phyloP scores from a whole-genome alignment of 1,284 basidiomycete species.

The Cutaneotrichosporon sp. region DNA sequence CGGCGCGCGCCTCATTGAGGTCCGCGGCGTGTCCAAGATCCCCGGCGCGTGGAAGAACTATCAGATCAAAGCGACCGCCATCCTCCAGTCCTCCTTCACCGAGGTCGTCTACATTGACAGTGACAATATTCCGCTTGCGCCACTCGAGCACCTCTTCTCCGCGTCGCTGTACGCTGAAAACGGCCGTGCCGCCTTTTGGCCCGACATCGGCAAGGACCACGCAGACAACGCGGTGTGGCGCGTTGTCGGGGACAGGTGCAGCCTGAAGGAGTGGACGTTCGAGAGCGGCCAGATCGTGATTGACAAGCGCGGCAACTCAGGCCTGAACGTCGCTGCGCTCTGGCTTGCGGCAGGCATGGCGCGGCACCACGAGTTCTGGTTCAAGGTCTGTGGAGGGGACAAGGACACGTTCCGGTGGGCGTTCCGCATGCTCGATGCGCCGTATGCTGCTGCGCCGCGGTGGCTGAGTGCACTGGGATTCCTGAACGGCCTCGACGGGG shows the following conservation, averaged over 20 bases:
- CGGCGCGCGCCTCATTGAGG: conserved; percentile 34
- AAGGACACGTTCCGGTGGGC: conserved; percentile 52
- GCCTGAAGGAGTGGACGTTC: conserved; percentile 41
- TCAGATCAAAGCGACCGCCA: conserved; percentile 51
- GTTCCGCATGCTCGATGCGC: conserved; percentile 47
- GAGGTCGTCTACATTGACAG: conserved; percentile 50
- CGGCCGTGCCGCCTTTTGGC: conserved; percentile 52
- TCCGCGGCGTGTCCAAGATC: conserved; percentile 14
- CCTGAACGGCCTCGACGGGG: conserved; percentile 23
- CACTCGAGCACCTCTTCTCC: conserved; percentile 49
- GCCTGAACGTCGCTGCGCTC: conserved; percentile 52
- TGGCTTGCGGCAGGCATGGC: conserved; percentile 43
- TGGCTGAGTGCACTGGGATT: conserved; percentile 49
- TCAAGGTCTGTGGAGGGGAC: conserved; percentile 49
- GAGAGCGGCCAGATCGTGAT: conserved; percentile 51
- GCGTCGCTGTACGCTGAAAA: conserved; percentile 39
- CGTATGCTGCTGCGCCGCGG: conserved; percentile 44
- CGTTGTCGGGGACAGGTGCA: conserved; percentile 49
- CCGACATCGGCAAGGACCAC: conserved; percentile 52
- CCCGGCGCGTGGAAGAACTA: conserved; percentile 24
- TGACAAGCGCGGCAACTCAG: conserved; percentile 50
- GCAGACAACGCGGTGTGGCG: conserved; percentile 53
- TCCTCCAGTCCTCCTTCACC: conserved; percentile 49
- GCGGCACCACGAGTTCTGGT: conserved; percentile 49
- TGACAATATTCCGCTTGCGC: conserved; percentile 50